Evolutionary conservation across 192 early-diverging fungal species (phyloP), one percentile per base, ranked within the genome.

Genomic region (Chytriomyces sp.): DNA sequence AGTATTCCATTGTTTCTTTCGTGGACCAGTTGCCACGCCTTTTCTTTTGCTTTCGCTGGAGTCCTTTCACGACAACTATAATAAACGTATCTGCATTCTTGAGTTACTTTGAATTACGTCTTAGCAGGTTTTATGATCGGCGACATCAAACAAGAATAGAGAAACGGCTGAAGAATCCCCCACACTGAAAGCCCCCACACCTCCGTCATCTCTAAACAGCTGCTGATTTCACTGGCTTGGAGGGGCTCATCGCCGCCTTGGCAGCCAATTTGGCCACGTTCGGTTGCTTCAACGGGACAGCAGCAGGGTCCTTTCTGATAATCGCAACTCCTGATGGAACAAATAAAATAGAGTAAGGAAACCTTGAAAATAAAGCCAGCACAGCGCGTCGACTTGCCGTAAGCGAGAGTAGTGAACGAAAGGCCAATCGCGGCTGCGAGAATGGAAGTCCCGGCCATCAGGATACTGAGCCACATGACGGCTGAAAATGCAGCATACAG

Each of bases 401-500:
- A 73, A 28, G 71, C 71, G 16, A 73, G 45, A 28, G 71, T 73
- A 6, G 71, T 63, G 11, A 73, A 24, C 7, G 59, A 62, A 1
- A 73, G 60, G 8, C 24, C n/a, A 73, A 73, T 73, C 28, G 71
- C 71, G 3, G 71, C 24, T 5, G 45, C 60, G 8, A 73, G 11
- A 45, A 73, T 62, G 43, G 24, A 44, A 23, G 71, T 73, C 13
- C 24, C 26, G 20, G 71, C 71, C 71, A 73, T 73, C 9, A 73
- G 71, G 53, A 73, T 73, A 45, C 24, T 43, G 3, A 73, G 44
- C 71, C 71, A 73, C 71, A 73, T 73, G 35, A 73, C 61, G 4
- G 71, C 71, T 13, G 45, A 62, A n/a, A 9, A 62, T 10, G 24
- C 18, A 7, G 71, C 71, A 47, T 73, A 73, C 9, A 73, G 60